Evolutionary conservation across 257 asterid species (phyloP), one percentile per base, ranked within the genome.

Genomic region (Rhazya stricta): DNA sequence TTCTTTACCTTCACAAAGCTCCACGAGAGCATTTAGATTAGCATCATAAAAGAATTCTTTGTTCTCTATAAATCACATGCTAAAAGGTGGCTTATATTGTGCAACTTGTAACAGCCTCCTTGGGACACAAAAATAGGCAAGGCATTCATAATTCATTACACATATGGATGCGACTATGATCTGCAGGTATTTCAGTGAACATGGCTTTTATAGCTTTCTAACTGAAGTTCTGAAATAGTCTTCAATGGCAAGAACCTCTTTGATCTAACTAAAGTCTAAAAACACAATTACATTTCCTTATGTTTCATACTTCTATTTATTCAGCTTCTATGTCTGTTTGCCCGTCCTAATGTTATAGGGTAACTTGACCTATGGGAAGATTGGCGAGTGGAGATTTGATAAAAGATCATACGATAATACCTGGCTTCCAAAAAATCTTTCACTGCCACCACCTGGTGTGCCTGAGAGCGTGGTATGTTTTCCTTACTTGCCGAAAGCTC

Each of bases 301-400:
- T 9, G 5, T 50, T 61, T n/a, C 50, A 19, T 71, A 46, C 15
- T 61, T 37, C 37, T 69, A 11, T 39, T 32, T 56, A 18, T 75
- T 46, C 42, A 3, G 34, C 29, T 67, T 7, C 74, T 79, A 56
- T 42, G 29, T 67, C n/a, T 0, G 11, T 46, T 12, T 67, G 21
- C 61, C 19, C 23, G 4, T 69, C 29, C 62, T 50, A 5, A 46
- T 67, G 36, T 78, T n/a, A 41, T 82, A 91, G 97, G 98, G 98
- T n/a, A 84, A 89, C 63, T 67, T 90, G 87, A 94, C 96, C 42
- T 84, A 83, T n/a, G 97, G 97, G 79, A 91, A 91, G 87, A 80
- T 91, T 65, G 98, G 98, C 77, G 96, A 91, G 79, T 94, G 97
- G 98, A 91, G 98, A 88, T 94, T 94, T 54, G 98, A 94, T 84